Conservation (phyloP, 257 asterid species). For the Solanum neorickii region DNA sequence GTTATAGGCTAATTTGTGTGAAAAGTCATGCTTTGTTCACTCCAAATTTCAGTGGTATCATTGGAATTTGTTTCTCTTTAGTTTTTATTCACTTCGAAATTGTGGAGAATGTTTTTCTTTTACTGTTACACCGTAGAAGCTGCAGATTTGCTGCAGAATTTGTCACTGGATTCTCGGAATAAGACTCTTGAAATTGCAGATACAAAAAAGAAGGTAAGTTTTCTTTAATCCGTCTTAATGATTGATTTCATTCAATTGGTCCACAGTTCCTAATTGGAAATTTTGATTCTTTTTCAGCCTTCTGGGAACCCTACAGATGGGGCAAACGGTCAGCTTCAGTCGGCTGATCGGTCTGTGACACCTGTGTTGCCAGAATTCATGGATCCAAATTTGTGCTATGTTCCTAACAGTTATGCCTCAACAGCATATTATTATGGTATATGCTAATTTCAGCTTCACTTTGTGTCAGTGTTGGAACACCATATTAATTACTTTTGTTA, state of each 20-base stretch:
- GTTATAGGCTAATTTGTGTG: background rate
- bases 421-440: slow-evolving; percentile 29
- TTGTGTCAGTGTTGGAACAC: background rate
- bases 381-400: slow-evolving; percentile 38
- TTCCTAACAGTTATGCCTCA: slow-evolving; percentile 38
- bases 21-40: background rate
- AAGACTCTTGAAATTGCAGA: slow-evolving; percentile 34
- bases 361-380: slow-evolving; percentile 32
- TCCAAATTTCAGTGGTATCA: background rate
- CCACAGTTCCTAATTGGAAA: background rate
- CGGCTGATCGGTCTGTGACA: slow-evolving; percentile 25
- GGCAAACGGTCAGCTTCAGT: slow-evolving; percentile 21
- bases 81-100: background rate
- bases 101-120: slow-evolving; percentile 23
- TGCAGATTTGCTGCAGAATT: slow-evolving; percentile 48
- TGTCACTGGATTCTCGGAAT: slow-evolving; percentile 44
- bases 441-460: background rate
- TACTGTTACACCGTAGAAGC: slow-evolving; percentile 33
- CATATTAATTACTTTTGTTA: background rate
- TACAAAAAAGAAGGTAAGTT: slow-evolving; percentile 29
- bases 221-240: background rate
- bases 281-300: slow-evolving; percentile 9
- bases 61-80: background rate
- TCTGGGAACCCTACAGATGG: slow-evolving; percentile 19
- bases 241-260: background rate